Conservation (phyloP, 2,329 filamentous ascomycete species). For the Alternaria infectoria region DNA sequence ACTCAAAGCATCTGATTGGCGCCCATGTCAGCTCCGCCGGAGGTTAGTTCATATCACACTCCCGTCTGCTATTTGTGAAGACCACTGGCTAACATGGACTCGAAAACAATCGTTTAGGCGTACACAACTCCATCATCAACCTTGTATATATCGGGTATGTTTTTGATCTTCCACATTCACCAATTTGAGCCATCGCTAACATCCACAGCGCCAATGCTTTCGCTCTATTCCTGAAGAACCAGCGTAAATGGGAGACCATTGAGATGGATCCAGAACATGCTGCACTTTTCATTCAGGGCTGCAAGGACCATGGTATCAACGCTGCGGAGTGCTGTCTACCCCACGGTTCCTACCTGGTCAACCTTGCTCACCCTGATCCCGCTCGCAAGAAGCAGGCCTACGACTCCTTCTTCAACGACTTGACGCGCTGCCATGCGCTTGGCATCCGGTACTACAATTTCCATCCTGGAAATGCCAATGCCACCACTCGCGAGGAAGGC, state of each 20-base stretch:
- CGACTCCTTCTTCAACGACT: constrained; percentile 82
- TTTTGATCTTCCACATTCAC: not conserved
- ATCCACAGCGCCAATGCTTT: constrained; percentile 78
- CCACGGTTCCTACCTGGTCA: constrained; percentile 95
- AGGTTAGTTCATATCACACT: constrained; percentile 59
- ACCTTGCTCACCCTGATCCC: constrained; percentile 83
- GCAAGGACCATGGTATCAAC: constrained; percentile 74
- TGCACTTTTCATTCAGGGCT: constrained; percentile 72
- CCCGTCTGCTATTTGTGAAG: not conserved
- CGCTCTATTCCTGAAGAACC: constrained; percentile 93
- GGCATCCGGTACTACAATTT: constrained; percentile 97
- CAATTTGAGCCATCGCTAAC: constrained; percentile 28
- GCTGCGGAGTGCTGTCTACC: constrained; percentile 79
- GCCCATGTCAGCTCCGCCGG: constrained; percentile 91
- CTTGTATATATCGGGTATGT: constrained; percentile 72
- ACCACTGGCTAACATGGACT: constrained; percentile 23
- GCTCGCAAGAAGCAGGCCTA: constrained; percentile 87
- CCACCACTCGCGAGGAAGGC: constrained; percentile 71
- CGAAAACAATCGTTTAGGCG: constrained; percentile 60
- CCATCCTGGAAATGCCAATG: constrained; percentile 82
- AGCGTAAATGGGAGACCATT: constrained; percentile 91
- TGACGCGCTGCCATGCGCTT: constrained; percentile 81
- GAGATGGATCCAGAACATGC: constrained; percentile 72
- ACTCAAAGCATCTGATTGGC: constrained; percentile 82
- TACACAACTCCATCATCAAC: constrained; percentile 86